phyloP scores from a whole-genome alignment of 768 basidiomycete genomes.

The Leccinum variicolor region DNA sequence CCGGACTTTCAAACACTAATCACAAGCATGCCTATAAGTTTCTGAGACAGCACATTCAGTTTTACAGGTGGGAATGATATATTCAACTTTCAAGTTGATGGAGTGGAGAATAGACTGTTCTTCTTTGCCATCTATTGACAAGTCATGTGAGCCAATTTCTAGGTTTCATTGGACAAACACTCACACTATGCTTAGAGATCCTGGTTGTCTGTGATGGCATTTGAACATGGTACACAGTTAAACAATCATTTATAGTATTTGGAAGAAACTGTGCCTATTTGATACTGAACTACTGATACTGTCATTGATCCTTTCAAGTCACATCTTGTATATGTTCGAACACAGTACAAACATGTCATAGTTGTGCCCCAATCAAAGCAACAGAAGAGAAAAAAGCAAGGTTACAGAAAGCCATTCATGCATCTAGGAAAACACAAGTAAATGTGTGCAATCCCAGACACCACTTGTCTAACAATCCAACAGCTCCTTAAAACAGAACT shows the following conservation, averaged over 20 bases:
- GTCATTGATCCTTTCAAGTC: background rate
- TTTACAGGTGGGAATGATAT: too few relatives aligned
- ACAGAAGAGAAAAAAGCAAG: background rate
- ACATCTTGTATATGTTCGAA: background rate
- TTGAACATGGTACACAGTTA: too few relatives aligned
- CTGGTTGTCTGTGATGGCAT: too few relatives aligned
- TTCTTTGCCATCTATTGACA: too few relatives aligned
- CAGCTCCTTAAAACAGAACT: background rate
- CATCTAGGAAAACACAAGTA: background rate
- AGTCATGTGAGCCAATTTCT: too few relatives aligned
- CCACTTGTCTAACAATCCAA: background rate
- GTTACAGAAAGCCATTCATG: background rate
- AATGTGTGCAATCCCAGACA: background rate
- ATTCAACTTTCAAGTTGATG: too few relatives aligned
- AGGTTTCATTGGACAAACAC: too few relatives aligned
- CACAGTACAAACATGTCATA: background rate
- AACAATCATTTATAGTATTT: background rate
- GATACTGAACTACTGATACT: background rate
- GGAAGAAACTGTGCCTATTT: background rate
- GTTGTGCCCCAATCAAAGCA: background rate
- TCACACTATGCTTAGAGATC: too few relatives aligned
- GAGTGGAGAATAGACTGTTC: too few relatives aligned
- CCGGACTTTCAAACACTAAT: too few relatives aligned
- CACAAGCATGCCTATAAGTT: too few relatives aligned
- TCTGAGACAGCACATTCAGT: too few relatives aligned